Evolutionary conservation across 1,284 basidiomycete genomes (phyloP).

Genomic region (Meira miltonrushii): DNA sequence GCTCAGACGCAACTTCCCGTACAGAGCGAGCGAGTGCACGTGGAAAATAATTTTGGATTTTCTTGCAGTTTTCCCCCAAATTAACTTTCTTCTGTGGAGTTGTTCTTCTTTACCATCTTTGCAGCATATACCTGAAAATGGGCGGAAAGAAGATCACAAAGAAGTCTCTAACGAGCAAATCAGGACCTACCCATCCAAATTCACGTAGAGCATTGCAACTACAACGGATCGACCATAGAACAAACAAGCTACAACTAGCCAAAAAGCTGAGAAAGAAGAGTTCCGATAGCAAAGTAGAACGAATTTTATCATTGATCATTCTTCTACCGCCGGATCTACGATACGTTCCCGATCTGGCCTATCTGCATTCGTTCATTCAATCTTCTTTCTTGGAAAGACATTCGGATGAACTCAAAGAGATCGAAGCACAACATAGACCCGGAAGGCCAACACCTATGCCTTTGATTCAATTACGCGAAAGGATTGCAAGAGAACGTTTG

Average conservation of each 20-base stretch:
- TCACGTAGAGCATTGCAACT: conserved; percentile 46
- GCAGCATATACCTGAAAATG: not conserved
- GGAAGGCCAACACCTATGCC: conserved; percentile 37
- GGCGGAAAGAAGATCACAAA: conserved; percentile 36
- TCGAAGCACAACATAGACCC: conserved; percentile 31
- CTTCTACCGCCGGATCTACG: conserved; percentile 39
- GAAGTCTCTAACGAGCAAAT: conserved; percentile 45
- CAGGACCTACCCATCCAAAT: conserved; percentile 44
- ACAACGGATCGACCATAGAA: conserved; percentile 33
- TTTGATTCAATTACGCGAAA: conserved; percentile 36
- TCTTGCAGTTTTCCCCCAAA: too few species aligned
- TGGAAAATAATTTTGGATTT: too few species aligned
- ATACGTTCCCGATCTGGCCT: conserved; percentile 33
- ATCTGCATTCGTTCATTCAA: conserved; percentile 39
- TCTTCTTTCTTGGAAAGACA: conserved; percentile 39
- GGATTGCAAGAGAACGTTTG: conserved; percentile 27
- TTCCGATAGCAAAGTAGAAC: conserved; percentile 25
- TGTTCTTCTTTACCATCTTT: too few species aligned
- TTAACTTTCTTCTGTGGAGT: too few species aligned
- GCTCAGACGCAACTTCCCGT: too few species aligned
- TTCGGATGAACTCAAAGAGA: conserved; percentile 32
- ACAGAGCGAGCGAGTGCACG: too few species aligned
- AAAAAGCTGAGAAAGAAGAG: conserved; percentile 22
- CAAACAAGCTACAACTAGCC: conserved; percentile 30
- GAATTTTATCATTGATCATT: conserved; percentile 41